These are phyloP conservation scores for Penicillium bialowiezense DNA, from an alignment of 495 filamentous ascomycete genomes.

Conservation along the genomic window DNA sequence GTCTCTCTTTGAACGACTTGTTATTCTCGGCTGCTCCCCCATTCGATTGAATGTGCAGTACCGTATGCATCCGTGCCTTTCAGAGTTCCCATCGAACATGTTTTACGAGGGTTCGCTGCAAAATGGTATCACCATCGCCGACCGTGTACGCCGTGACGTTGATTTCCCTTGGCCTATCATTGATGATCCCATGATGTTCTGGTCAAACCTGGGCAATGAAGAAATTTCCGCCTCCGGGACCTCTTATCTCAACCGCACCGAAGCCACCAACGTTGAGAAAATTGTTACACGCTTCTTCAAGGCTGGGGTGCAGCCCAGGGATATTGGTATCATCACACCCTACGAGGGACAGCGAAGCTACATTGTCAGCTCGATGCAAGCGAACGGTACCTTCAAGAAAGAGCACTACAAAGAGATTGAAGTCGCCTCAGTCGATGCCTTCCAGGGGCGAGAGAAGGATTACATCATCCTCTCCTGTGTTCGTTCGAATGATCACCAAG, in stretches of 20 bases:
- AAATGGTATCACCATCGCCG: slow-evolving; percentile 89
- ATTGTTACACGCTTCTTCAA: slow-evolving; percentile 99
- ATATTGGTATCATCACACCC: slow-evolving; percentile 97
- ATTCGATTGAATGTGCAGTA: slow-evolving; percentile 97
- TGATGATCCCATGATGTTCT: slow-evolving; percentile 99
- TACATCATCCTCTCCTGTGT: slow-evolving; percentile 98
- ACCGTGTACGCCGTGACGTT: slow-evolving; percentile 86
- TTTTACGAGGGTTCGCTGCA: slow-evolving; percentile 98
- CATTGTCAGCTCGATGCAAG: slow-evolving; percentile 98
- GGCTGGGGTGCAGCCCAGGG: slow-evolving; percentile 86
- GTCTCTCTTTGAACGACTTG: slow-evolving; percentile 94
- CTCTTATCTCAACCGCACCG: slow-evolving; percentile 95
- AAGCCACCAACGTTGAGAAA: slow-evolving; percentile 96
- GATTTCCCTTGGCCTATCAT: slow-evolving; percentile 97
- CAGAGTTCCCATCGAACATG: slow-evolving; percentile 99
- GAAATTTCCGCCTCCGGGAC: slow-evolving; percentile 98
- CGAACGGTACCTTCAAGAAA: slow-evolving; percentile 94
- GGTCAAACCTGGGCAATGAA: slow-evolving; percentile 96
- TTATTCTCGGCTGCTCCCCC: slow-evolving; percentile 86
- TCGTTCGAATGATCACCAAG: slow-evolving; percentile 97
- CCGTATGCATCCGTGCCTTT: slow-evolving; percentile 98
- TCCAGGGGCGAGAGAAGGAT: slow-evolving; percentile 98
- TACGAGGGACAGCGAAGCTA: slow-evolving; percentile 99
- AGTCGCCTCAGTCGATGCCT: slow-evolving; percentile 96
- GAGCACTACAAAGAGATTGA: slow-evolving; percentile 99